Evolutionary conservation across 2,329 filamentous ascomycete species (phyloP), one percentile per base, ranked within the genome.

Genomic region (Stachybotrys echinatus): DNA sequence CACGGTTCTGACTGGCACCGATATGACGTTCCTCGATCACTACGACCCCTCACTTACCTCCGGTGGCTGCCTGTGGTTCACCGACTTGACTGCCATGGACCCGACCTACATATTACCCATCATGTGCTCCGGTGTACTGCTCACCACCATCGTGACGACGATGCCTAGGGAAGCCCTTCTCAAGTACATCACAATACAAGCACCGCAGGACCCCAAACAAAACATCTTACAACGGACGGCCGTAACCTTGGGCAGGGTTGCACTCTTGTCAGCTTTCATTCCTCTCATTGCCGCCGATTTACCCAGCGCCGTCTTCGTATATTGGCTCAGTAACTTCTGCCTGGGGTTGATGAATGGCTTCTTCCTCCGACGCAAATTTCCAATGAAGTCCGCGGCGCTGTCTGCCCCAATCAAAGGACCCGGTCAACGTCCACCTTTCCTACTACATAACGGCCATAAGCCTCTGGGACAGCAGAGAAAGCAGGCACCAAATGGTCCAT

Each of bases 1-100:
- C 27, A 34, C 14, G 10, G 14, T 14, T 34, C 38, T 40, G 18
- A 7, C 10, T 12, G 38, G 38, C 27, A 14, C 27, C 27, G 27
- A 3, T 14, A 34, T 34, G 27, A 34, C 27, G n/a, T n/a, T n/a
- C n/a, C n/a, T n/a, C 27, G 10, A 34, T 10, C 27, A 34, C 14
- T 34, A 34, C 37, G 62, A 77, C 42, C 62, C 69, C 3, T 67
- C 69, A 1, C 58, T 83, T n/a, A 58, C 67, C 1, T 67, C 73
- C 0, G 79, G 75, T 5, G 79, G 80, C 22, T 72, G 69, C 39
- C 65, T 82, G 17, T 83, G 80, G 79, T 81, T 83, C 56, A 65
- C 71, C 2, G 74, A 83, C 54, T 69, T 83, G 21, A 75, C 74
- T 6, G 72, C 60, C 23, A 65, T 74, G 27, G 80, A 83, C 52